phyloP scores from a whole-genome alignment of 192 early-diverging fungal genomes.

The Irineochytrium annulatum region DNA sequence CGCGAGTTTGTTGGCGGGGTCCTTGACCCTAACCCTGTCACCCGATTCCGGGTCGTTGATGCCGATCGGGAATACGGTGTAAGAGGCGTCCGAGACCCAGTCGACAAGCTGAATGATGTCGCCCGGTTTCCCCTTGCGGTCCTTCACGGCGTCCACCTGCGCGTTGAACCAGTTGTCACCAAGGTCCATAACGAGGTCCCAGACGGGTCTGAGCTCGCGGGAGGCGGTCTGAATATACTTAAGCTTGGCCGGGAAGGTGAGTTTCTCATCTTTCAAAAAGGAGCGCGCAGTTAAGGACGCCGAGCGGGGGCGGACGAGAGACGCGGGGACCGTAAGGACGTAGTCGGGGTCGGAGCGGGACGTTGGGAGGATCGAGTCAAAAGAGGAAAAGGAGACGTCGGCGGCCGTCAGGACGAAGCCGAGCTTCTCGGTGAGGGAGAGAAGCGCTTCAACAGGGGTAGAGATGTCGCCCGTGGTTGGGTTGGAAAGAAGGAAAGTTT shows the following conservation, averaged over 20 bases:
- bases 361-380: background rate
- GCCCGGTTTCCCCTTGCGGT: constrained; percentile 32
- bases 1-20: constrained; percentile 51
- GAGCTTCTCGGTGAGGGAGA: constrained; percentile 9
- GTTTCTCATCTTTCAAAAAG: too few relatives aligned
- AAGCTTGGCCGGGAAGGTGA: constrained; percentile 58
- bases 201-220: constrained; percentile 64
- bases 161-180: constrained; percentile 77
- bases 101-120: constrained; percentile 70
- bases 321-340: constrained; percentile 1
- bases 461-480: background rate
- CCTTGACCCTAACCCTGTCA: constrained; percentile 44
- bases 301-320: background rate
- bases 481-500: background rate
- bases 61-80: constrained; percentile 78
- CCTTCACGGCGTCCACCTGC: constrained; percentile 47
- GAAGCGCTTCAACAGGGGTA: constrained; percentile 10
- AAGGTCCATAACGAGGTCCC: constrained; percentile 78
- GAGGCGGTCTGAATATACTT: constrained; percentile 62
- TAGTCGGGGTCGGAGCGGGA: constrained; percentile 21
- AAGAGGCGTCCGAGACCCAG: constrained; percentile 77
- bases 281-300: background rate
- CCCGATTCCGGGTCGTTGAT: constrained; percentile 74
- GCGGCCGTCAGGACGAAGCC: background rate
- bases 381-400: background rate